Evolutionary conservation across 768 basidiomycete species (phyloP), one percentile per base, ranked within the genome.

Genomic region (Podaxis sp.): DNA sequence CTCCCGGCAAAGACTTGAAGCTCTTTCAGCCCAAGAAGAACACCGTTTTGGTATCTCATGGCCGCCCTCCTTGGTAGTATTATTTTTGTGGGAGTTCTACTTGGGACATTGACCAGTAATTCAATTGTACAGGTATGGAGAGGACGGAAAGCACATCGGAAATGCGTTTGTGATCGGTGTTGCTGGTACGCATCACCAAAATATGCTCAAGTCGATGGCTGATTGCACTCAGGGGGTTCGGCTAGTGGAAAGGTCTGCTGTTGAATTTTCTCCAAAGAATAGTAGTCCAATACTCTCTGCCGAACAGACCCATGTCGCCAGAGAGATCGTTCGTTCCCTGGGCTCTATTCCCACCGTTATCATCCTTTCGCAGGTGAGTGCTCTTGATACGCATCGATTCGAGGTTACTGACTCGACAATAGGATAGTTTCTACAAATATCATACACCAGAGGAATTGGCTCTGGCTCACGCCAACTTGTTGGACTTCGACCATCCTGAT

Each of bases 401-500:
- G 14, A 48, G 47, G 7, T 27, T 23, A 25, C 4, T 48, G 3
- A 48, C 11, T 18, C 10, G 3, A 21, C 23, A 7, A 50, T 72
- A 95, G 91, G 95, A 98, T 72, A 92, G 91, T 70, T 99, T 98
- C 74, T 99, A 99, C 76, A 92, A 89, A 67, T 75, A 75, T 50
- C 91, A 93, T 67, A 82, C 81, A 3, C 80, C 83, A 1, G 92
- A 95, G 66, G 89, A 98, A 73, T 78, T 93, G 18, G 81, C 77
- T 5, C 78, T 90, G n/a, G 96, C 96, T 0, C 89, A 93, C 70
- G 82, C 84, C 16, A 95, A 88, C 67, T 74, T 83, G 54, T 81
- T 88, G 62, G 93, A 95, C 68, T 90, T 95, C 64, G 96, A 99
- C 68, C 92, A 95, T 66, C 96, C 96, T 10, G 86, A 91, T 72